Conservation (phyloP, 176 grass and related monocot genomes). For the Saccharum spontaneum region DNA sequence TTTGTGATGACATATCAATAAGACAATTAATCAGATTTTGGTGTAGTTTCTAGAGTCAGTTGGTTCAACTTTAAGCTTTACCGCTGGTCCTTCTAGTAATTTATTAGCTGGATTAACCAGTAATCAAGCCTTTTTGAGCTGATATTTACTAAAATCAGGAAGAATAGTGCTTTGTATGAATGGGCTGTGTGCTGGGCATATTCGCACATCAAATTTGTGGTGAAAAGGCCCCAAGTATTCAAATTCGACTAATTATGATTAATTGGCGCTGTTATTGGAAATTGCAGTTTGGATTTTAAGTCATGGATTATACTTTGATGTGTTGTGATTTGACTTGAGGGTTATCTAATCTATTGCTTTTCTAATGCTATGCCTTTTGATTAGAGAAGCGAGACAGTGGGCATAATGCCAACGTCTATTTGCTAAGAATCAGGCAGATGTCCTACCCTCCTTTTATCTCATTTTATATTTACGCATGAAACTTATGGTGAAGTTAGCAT, state of each 20-base stretch:
- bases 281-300: not conserved
- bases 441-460: not conserved
- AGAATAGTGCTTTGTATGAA: not conserved
- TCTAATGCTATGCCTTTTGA: not conserved
- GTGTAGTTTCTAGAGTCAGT: slow-evolving; percentile 6
- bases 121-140: not conserved
- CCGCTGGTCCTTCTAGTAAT: not conserved
- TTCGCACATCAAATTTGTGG: not conserved
- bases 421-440: not conserved
- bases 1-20: slow-evolving; percentile 11
- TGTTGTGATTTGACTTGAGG: not conserved
- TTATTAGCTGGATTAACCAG: not conserved
- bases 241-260: not conserved
- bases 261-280: not conserved
- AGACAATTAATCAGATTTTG: not conserved
- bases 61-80: not conserved
- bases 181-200: not conserved
- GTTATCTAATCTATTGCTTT: not conserved
- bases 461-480: not conserved
- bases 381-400: not conserved
- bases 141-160: not conserved
- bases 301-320: slow-evolving; percentile 11
- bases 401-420: not conserved
- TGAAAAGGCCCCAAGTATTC: not conserved
- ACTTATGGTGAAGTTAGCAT: not conserved